These are phyloP conservation scores for Dissophora ornata DNA, from an alignment of 192 early-diverging fungal genomes.

Conservation along the genomic window DNA sequence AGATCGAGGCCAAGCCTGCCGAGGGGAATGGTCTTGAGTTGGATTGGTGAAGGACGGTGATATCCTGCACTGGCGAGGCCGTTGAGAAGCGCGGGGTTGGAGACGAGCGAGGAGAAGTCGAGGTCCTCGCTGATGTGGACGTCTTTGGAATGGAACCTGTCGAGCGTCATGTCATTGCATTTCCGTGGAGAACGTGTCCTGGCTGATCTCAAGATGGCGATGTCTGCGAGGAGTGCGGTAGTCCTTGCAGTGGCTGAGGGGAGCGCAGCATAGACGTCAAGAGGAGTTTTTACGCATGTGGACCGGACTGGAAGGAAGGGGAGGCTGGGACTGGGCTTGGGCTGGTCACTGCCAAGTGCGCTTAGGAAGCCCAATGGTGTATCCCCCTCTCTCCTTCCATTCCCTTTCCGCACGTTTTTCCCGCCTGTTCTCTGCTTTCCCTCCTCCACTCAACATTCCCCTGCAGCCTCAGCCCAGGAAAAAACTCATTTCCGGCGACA, in stretches of 20 bases:
- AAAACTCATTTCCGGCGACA: too few relatives aligned
- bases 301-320: too few relatives aligned
- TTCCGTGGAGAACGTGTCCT: slow-evolving; percentile 2
- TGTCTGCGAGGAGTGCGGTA: slow-evolving; percentile 2
- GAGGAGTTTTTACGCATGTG: too few relatives aligned
- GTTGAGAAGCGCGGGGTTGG: slow-evolving; percentile 52
- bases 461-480: too few relatives aligned
- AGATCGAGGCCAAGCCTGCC: slow-evolving; percentile 71
- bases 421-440: not conserved
- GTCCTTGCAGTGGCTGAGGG: too few relatives aligned
- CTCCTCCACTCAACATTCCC: too few relatives aligned
- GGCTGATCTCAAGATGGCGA: too few relatives aligned
- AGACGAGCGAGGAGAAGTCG: slow-evolving; percentile 61
- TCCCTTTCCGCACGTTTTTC: not conserved
- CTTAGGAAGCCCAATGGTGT: too few relatives aligned
- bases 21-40: slow-evolving; percentile 72
- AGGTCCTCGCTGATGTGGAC: slow-evolving; percentile 67
- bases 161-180: slow-evolving; percentile 33
- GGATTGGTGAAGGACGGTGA: slow-evolving; percentile 71
- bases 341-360: too few relatives aligned
- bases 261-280: too few relatives aligned
- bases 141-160: slow-evolving; percentile 56
- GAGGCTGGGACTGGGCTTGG: too few relatives aligned
- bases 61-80: slow-evolving; percentile 63
- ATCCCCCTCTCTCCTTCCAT: not conserved